Evolutionary conservation across 2,329 filamentous ascomycete genomes (phyloP), one percentile per base, ranked within the genome.

Genomic region (Hymenoscyphus occultus): DNA sequence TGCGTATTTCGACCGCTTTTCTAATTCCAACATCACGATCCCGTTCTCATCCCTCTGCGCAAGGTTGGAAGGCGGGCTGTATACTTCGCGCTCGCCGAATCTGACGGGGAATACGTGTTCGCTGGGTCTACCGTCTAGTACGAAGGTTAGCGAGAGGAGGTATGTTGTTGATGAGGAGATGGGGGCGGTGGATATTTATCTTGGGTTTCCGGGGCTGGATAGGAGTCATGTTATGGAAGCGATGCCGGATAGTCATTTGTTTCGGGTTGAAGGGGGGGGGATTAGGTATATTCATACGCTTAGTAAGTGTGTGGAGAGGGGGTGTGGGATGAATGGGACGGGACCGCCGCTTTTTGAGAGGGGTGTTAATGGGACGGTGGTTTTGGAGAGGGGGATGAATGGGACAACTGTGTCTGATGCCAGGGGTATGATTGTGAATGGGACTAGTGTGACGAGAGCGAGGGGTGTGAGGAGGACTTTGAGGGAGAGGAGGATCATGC

Each of bases 91-190:
- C 14, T n/a, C 19, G 1, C 32, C 16, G 14, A 59, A 54, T 2
- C 6, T 56, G 2, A 61, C 57, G 5, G 28, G n/a, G 2, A 66
- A 69, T 56, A 68, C 63, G 1, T 69, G 68, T 35, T 60, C 48
- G 35, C 59, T 65, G 51, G 63, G 63, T 7, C 28, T 59, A 39
- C 61, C 66, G 12, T 59, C 58, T 51, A 58, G 31, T 14, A 54
- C 54, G 5, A 32, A 13, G 39, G 59, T 65, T 0, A 60, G 56
- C 57, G 63, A 68, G 51, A 32, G 66, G 3, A 40, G 63, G 6
- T 69, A 69, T 64, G 64, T 69, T n/a, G 40, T 69, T 62, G 68
- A 68, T 61, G 64, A 67, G 59, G 62, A 56, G 51, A n/a, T 68
- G 13, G 68, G 68, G 0, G 63, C 57, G 2, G 64, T 69, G 51